phyloP scores from a whole-genome alignment of 2,329 filamentous ascomycete genomes.

The Phyllosticta paracitricarpa region DNA sequence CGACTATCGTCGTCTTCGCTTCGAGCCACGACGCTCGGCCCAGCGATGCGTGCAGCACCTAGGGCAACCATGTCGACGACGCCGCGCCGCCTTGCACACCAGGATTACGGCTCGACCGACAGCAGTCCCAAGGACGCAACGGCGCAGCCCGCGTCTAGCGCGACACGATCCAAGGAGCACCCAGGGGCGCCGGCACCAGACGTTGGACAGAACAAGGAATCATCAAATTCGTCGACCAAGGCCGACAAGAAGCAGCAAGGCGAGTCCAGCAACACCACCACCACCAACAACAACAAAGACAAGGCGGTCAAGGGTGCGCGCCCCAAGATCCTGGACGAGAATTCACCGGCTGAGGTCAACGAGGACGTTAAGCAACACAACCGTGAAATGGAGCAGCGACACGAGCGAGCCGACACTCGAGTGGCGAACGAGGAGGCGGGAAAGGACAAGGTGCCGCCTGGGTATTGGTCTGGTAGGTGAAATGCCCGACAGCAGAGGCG shows the following conservation, averaged over 20 bases:
- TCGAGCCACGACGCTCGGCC: constrained; percentile 12
- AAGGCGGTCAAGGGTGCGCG: constrained; percentile 26
- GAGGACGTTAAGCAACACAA: constrained; percentile 34
- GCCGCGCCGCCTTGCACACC: constrained; percentile 22
- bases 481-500: no score
- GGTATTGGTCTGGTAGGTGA: constrained; percentile 31
- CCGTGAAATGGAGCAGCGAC: constrained; percentile 32
- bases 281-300: constrained; percentile 9
- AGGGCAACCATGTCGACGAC: constrained; percentile 19
- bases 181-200: constrained; percentile 36
- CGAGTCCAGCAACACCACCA: constrained; percentile 4
- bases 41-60: constrained; percentile 15
- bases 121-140: constrained; percentile 33
- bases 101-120: constrained; percentile 34
- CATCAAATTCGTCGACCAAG: constrained; percentile 17
- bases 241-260: constrained; percentile 11
- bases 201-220: constrained; percentile 25
- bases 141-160: constrained; percentile 29
- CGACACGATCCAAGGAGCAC: constrained; percentile 31
- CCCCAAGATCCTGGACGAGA: constrained; percentile 34
- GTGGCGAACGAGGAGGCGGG: constrained; percentile 26
- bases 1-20: constrained; percentile 19
- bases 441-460: constrained; percentile 31
- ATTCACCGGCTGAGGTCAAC: constrained; percentile 22
- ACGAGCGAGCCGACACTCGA: constrained; percentile 32